Conservation (phyloP, 2,329 filamentous ascomycete species). For the Ceratocystis alfenasii region DNA sequence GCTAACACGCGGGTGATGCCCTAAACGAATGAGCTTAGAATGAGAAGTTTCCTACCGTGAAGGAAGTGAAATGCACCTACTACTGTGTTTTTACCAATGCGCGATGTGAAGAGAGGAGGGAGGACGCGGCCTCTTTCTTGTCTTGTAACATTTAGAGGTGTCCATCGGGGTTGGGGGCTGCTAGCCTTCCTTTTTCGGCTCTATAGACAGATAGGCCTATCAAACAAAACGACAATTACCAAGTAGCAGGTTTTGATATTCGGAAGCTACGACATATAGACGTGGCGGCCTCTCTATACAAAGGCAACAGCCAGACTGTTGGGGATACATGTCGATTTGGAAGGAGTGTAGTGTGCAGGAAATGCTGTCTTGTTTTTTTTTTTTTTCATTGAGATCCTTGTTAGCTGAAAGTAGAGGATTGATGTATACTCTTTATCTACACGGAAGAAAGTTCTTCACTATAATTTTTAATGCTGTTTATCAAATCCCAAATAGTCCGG, state of each 20-base stretch:
- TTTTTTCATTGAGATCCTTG: not conserved
- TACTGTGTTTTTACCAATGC: not conserved
- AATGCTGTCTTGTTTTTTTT: too few relatives aligned
- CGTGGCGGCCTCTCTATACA: not conserved
- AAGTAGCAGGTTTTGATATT: not conserved
- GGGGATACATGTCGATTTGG: not conserved
- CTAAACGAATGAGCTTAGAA: not conserved
- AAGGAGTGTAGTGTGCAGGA: too few relatives aligned
- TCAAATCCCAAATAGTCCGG: not conserved
- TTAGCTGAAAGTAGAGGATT: not conserved
- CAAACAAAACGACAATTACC: not conserved
- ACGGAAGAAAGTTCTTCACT: not conserved
- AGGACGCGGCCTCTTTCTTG: not conserved
- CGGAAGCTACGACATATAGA: not conserved
- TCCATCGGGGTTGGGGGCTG: not conserved
- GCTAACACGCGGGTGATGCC: conserved; percentile 4
- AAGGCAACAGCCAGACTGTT: not conserved
- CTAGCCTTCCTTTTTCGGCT: not conserved
- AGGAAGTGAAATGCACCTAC: not conserved
- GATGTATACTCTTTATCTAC: not conserved
- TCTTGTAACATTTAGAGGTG: not conserved
- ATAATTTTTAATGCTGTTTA: not conserved
- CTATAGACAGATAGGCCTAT: not conserved
- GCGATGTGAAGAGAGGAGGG: not conserved
- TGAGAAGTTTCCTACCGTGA: not conserved